Base-by-base conservation (phyloP, 148 eudicot genomes). In the Cornus suecica region DNA sequence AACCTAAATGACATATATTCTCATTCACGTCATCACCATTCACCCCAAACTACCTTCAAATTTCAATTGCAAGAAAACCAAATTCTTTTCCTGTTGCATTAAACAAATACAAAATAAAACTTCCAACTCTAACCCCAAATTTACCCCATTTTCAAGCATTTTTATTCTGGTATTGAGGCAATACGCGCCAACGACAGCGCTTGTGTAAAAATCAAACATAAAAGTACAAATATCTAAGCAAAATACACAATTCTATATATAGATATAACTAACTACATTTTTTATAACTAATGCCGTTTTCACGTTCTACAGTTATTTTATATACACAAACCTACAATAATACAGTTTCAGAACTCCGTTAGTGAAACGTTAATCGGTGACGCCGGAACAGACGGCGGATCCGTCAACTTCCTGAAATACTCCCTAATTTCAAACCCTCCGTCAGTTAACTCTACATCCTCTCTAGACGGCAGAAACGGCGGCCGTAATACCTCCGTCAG, bases 401-500 rank as follows among this genome's bases (percentile, higher is more conserved):
- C 69, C 71, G 77, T 83, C 48, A 77, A 37, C 32, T 77, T 87
- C 24, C 68, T 74, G 31, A 94, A 91, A 66, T 88, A 90, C 18
- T 88, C 98, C 70, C 73, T 76, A 0, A 91, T 73, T 25, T 85
- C 83, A 27, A 90, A 84, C 28, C 83, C 86, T 1, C 64, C 64
- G 8, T 34, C 67, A 18, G 72, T 69, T 4, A 11, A 20, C 15
- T 64, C 73, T 26, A 42, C 83, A 51, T 81, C 87, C 1, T 72
- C 85, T 14, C 58, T 48, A 25, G 74, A 29, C 74, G 97, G 98
- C 20, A 91, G 77, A 76, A 87, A 86, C 61, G 98, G 98, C 71
- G 97, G 97, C 65, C 98, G 88, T 61, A 74, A 76, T 1, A 94
- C 89, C 10, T 88, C 93, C 75, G 83, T 88, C 9, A 94, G 51